Percentiles rank a stretch among this genome's conserved stretches.
phyloP scores from a whole-genome alignment of 306 rosid species.

The Cucumis melo region DNA sequence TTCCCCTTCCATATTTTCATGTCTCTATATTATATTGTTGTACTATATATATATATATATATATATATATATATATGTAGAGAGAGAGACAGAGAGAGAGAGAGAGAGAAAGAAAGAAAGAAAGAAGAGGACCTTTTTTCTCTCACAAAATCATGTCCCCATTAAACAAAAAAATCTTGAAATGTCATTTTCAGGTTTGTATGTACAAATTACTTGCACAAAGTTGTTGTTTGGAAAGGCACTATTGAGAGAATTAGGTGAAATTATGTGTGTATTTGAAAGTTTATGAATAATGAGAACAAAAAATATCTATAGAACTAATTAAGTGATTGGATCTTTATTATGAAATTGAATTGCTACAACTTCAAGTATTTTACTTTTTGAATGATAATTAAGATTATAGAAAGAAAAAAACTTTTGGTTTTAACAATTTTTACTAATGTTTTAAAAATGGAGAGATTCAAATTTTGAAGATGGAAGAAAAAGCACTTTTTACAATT shows the following conservation, averaged over 20 bases:
- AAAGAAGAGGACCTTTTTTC: background rate
- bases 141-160: conserved; percentile 1
- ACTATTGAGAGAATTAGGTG: background rate
- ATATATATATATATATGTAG: too few relatives aligned
- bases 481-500: too few relatives aligned
- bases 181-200: background rate
- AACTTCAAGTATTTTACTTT: too few relatives aligned
- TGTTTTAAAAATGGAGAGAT: too few relatives aligned
- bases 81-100: too few relatives aligned
- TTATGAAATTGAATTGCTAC: too few relatives aligned
- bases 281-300: background rate
- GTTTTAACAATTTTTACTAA: too few relatives aligned
- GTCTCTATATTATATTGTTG: background rate
- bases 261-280: background rate
- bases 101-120: background rate
- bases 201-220: background rate
- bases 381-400: too few relatives aligned
- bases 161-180: background rate
- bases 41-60: background rate
- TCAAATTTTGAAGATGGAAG: too few relatives aligned
- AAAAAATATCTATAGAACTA: too few relatives aligned
- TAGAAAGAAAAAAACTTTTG: too few relatives aligned
- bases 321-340: too few relatives aligned
- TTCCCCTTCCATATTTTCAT: background rate
- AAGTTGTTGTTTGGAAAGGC: background rate